Conservation (phyloP, 2,329 filamentous ascomycete genomes). For the Dothistroma pini region DNA sequence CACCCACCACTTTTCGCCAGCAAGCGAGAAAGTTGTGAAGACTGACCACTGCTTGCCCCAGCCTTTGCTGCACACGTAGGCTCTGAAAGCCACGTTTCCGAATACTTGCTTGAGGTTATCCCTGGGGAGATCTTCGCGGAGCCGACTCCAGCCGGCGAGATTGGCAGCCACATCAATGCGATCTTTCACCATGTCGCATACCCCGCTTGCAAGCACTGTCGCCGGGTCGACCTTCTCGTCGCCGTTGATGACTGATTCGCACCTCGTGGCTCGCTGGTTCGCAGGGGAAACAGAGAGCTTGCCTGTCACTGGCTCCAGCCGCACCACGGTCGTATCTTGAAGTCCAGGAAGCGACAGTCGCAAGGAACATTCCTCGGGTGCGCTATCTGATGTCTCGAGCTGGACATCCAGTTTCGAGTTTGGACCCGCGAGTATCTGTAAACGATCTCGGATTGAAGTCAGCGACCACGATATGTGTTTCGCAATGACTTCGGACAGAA, state of each 20-base stretch:
- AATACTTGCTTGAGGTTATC: slow-evolving; percentile 60
- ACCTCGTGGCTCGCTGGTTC: slow-evolving; percentile 39
- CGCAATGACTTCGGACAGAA: slow-evolving; percentile 71
- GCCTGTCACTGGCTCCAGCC: slow-evolving; percentile 77
- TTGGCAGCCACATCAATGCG: slow-evolving; percentile 59
- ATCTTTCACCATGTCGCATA: slow-evolving; percentile 46
- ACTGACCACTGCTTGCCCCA: slow-evolving; percentile 71
- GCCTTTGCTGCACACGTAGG: slow-evolving; percentile 63
- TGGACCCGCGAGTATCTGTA: slow-evolving; percentile 45
- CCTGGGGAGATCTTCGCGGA: slow-evolving; percentile 43
- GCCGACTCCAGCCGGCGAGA: slow-evolving; percentile 61
- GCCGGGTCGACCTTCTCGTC: slow-evolving; percentile 44
- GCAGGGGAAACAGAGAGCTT: slow-evolving; percentile 64
- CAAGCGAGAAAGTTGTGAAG: slow-evolving; percentile 64
- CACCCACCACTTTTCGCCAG: slow-evolving; percentile 77
- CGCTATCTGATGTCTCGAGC: slow-evolving; percentile 55
- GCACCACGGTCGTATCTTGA: slow-evolving; percentile 55
- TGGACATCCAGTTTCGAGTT: slow-evolving; percentile 27
- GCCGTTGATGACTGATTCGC: slow-evolving; percentile 64
- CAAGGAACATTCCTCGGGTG: slow-evolving; percentile 66
- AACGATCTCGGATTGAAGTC: slow-evolving; percentile 58
- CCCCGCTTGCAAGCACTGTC: slow-evolving; percentile 7
- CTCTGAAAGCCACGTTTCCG: slow-evolving; percentile 60
- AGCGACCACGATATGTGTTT: slow-evolving; percentile 71
- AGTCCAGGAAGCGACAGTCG: slow-evolving; percentile 65